Evolutionary conservation across 208 protist species (phyloP), one percentile per base, ranked within the genome.

Genomic region (Trypanosoma cruzi): DNA sequence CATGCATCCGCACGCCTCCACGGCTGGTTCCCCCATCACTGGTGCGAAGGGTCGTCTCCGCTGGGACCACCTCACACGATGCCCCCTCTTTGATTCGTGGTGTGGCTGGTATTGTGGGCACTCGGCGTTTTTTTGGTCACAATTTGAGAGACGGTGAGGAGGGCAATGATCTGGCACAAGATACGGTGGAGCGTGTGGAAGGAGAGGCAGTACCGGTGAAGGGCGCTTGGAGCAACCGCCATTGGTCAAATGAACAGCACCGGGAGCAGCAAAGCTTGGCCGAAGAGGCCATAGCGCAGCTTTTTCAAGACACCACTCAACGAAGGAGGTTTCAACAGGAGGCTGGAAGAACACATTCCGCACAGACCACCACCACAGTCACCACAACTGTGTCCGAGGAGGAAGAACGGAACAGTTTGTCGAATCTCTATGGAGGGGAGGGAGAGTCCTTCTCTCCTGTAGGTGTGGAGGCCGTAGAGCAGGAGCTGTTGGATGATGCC

Each of bases 401-500:
- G 29, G 66, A 73, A 16, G 64, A 73, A 52, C 6, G 42, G 34
- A 56, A 44, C 3, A 36, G 34, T 53, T 44, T 67, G 36, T 44
- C 53, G 24, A 28, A 26, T 60, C 20, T 58, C 53, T 57, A 20
- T 64, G n/a, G 28, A 50, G 31, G 29, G 44, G 57, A 67, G 7
- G 46, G 29, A 29, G 34, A 31, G 11, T 42, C 50, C 18, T 48
- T 44, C 14, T 40, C 71, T 54, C 44, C 60, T 11, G 44, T 58
- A 0, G 44, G 64, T 42, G 58, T 86, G 20, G 82, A 92, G 14
- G 26, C 77, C 1, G 57, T 92, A 14, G 84, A 93, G 64, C 80
- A 93, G 64, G 85, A 96, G 61, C 68, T 96, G 22, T 67, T 96
- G 8, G 90, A 96, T 55, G 90, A 96, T 55, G 86, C 79, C 56